A percentile compares a stretch with the other conserved stretches of the same genome.
phyloP scores from a whole-genome alignment of 768 basidiomycete species.

The Infundibulicybe gibba region DNA sequence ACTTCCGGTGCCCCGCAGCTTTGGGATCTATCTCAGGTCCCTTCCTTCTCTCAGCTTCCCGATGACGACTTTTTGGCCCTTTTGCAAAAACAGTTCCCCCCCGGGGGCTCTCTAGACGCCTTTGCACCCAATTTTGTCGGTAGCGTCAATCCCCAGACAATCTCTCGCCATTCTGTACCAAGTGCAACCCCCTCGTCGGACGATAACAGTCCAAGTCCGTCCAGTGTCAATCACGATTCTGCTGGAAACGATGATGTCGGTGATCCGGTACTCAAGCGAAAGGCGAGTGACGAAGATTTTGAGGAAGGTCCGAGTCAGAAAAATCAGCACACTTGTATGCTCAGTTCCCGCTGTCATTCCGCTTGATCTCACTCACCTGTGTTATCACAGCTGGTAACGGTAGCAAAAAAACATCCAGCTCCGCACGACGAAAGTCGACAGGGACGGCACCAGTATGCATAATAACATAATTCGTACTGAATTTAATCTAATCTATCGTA shows the following conservation, averaged over 20 bases:
- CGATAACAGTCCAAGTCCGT: slow-evolving; percentile 78
- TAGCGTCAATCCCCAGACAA: slow-evolving; percentile 58
- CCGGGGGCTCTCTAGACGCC: slow-evolving; percentile 10
- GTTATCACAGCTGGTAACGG: slow-evolving; percentile 4
- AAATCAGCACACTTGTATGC: slow-evolving; percentile 59
- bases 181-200: slow-evolving; percentile 63
- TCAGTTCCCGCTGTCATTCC: neutral
- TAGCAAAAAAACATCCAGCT: slow-evolving; percentile 17
- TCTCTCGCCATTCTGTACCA: slow-evolving; percentile 45
- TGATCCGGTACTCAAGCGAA: slow-evolving; percentile 65
- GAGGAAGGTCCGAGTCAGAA: slow-evolving; percentile 67
- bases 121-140: slow-evolving; percentile 24
- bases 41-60: slow-evolving; percentile 58
- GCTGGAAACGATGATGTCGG: slow-evolving; percentile 30
- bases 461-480: slow-evolving; percentile 1
- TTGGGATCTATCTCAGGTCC: slow-evolving; percentile 65
- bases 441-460: slow-evolving; percentile 23
- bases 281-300: slow-evolving; percentile 65
- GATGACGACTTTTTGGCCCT: slow-evolving; percentile 78
- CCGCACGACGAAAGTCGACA: slow-evolving; percentile 31
- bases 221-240: slow-evolving; percentile 38
- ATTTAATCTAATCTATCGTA: slow-evolving; percentile 2
- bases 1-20: slow-evolving; percentile 40
- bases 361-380: slow-evolving; percentile 1
- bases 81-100: slow-evolving; percentile 71